A percentile compares a stretch with the other conserved stretches of the same genome.
Conservation (phyloP, 768 basidiomycete genomes). For the Neoboletus brunneissimus region DNA sequence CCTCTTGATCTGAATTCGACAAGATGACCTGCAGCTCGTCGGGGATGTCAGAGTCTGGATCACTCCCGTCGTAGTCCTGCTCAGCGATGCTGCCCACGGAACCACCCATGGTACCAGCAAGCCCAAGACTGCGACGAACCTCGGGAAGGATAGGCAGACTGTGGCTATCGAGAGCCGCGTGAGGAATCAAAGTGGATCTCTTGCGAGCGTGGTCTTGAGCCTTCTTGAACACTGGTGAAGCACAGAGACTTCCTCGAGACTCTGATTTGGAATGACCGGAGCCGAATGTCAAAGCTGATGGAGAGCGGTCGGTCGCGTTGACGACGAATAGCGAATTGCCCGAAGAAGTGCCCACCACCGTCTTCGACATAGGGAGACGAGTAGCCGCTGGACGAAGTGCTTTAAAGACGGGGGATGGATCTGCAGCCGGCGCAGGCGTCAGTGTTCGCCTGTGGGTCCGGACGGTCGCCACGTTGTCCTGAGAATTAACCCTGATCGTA, state of each 20-base stretch:
- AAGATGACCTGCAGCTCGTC: slow-evolving; percentile 70
- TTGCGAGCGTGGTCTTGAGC: slow-evolving; percentile 23
- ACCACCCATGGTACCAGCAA: slow-evolving; percentile 67
- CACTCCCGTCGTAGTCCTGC: slow-evolving; percentile 49
- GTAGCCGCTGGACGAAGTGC: slow-evolving; percentile 51
- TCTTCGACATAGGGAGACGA: slow-evolving; percentile 20
- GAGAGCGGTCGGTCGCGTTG: slow-evolving; percentile 20
- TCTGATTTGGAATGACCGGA: slow-evolving; percentile 32
- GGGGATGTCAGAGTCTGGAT: slow-evolving; percentile 80
- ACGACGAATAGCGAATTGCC: slow-evolving; percentile 27
- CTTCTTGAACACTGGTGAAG: slow-evolving; percentile 38
- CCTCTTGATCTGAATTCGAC: slow-evolving; percentile 37
- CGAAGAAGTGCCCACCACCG: slow-evolving; percentile 24
- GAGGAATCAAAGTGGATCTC: slow-evolving; percentile 23
- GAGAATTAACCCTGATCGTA: slow-evolving; percentile 18
- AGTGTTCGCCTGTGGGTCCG: slow-evolving; percentile 50
- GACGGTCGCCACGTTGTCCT: slow-evolving; percentile 26
- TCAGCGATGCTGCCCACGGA: slow-evolving; percentile 48
- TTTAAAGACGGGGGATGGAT: slow-evolving; percentile 57
- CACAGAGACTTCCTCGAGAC: slow-evolving; percentile 17
- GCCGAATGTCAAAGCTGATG: slow-evolving; percentile 39
- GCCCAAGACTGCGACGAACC: slow-evolving; percentile 54
- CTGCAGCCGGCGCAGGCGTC: slow-evolving; percentile 57
- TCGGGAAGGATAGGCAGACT: slow-evolving; percentile 46
- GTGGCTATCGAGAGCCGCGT: slow-evolving; percentile 14